phyloP scores from a whole-genome alignment of 768 basidiomycete genomes.

The Pisolithus albus region DNA sequence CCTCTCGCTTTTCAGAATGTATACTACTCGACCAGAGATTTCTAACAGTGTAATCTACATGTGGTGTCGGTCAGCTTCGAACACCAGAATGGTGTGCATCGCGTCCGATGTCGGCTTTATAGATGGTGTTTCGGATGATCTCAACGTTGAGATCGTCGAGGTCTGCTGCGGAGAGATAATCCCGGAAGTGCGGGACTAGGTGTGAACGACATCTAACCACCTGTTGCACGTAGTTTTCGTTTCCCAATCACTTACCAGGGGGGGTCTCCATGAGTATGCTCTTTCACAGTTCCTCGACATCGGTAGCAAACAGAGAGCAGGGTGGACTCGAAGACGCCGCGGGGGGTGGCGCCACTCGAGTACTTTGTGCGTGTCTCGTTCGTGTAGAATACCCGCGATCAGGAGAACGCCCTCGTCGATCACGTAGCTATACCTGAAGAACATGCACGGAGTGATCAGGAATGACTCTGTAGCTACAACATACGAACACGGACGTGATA shows the following conservation, averaged over 20 bases:
- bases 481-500: constrained; percentile 68
- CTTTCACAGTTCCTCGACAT: constrained; percentile 96
- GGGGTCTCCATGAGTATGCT: constrained; percentile 97
- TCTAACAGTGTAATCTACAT: no score
- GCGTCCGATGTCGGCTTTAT: constrained; percentile 90
- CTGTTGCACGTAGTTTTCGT: neutral
- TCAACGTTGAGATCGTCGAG: constrained; percentile 99
- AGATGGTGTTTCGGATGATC: constrained; percentile 98
- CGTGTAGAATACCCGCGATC: constrained; percentile 95
- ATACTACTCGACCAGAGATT: no score
- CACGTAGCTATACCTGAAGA: constrained; percentile 90
- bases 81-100: constrained; percentile 87
- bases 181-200: constrained; percentile 89
- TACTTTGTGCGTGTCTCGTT: constrained; percentile 94
- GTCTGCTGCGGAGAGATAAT: constrained; percentile 90
- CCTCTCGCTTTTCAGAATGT: no score
- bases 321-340: constrained; percentile 98
- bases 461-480: neutral
- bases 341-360: constrained; percentile 93
- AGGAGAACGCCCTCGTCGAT: constrained; percentile 98
- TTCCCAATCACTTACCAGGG: constrained; percentile 54
- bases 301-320: constrained; percentile 96
- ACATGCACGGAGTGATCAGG: constrained; percentile 4
- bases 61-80: constrained; percentile 83
- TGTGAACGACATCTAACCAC: neutral